phyloP scores from a whole-genome alignment of 352 stramenopile species.

The Globisporangium lucens region DNA sequence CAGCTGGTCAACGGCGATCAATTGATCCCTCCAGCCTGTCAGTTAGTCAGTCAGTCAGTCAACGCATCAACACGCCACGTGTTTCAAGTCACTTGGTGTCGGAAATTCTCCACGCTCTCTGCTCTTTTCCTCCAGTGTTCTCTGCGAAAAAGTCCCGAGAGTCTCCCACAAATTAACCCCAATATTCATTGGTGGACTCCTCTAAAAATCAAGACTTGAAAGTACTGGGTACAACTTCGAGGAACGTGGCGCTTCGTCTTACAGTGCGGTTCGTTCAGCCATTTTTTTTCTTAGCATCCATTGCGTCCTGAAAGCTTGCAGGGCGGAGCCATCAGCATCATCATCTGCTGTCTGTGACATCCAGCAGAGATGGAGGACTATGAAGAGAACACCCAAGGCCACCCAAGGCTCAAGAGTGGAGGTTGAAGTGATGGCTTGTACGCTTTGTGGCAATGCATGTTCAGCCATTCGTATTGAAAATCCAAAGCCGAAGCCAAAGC shows the following conservation, averaged over 20 bases:
- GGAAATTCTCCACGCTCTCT: neutral
- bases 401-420: neutral
- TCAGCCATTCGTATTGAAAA: too few species aligned
- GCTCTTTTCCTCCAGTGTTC: neutral
- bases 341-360: neutral
- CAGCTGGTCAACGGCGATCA: neutral
- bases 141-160: neutral
- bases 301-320: neutral
- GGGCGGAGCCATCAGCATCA: neutral
- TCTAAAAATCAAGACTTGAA: neutral
- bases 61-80: neutral
- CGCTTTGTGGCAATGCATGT: neutral
- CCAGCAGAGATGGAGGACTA: neutral
- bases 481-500: too few species aligned
- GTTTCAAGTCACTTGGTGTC: neutral
- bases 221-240: neutral
- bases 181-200: neutral
- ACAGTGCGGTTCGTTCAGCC: neutral
- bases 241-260: neutral
- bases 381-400: neutral
- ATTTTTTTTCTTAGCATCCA: neutral
- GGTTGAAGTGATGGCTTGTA: neutral
- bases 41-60: neutral
- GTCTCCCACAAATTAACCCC: neutral
- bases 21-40: neutral